Evolutionary conservation across 2,329 filamentous ascomycete species (phyloP).

Genomic region (Nemania abortiva): DNA sequence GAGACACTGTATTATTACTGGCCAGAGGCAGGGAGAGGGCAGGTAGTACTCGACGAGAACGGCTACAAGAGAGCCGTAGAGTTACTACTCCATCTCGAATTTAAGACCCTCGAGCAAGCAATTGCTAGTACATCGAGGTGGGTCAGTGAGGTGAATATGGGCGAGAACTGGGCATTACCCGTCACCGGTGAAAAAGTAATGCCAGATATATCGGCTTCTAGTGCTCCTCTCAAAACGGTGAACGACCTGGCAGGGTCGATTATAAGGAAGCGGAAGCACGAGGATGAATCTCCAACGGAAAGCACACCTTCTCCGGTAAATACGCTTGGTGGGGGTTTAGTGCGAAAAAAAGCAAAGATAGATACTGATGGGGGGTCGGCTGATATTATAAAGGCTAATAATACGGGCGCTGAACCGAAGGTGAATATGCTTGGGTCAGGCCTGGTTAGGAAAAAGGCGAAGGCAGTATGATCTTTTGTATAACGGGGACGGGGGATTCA

Average conservation of each 20-base stretch:
- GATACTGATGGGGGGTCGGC: conserved; percentile 25
- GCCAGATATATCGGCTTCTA: conserved; percentile 34
- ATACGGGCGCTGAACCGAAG: not conserved
- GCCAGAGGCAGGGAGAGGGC: conserved; percentile 71
- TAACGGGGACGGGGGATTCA: not conserved
- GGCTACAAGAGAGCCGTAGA: conserved; percentile 77
- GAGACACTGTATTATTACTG: conserved; percentile 74
- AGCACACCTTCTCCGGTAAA: conserved; percentile 46
- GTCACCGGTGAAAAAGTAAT: conserved; percentile 60
- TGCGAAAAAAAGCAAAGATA: conserved; percentile 65
- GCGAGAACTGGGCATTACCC: conserved; percentile 64
- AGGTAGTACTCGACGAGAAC: conserved; percentile 71
- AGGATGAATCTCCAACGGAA: conserved; percentile 21
- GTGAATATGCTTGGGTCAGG: conserved; percentile 36
- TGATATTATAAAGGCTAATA: not conserved
- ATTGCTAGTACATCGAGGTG: conserved; percentile 75
- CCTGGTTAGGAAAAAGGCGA: conserved; percentile 32
- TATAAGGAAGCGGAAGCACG: conserved; percentile 58
- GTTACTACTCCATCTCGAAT: conserved; percentile 79
- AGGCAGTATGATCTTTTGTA: conserved; percentile 17
- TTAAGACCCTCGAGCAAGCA: conserved; percentile 73
- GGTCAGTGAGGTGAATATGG: conserved; percentile 73
- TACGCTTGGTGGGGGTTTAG: conserved; percentile 54
- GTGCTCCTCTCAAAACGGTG: conserved; percentile 44
- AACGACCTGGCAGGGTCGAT: conserved; percentile 65